Evolutionary conservation across 2,329 filamentous ascomycete species (phyloP).

Genomic region (Hymenoscyphus linearis): DNA sequence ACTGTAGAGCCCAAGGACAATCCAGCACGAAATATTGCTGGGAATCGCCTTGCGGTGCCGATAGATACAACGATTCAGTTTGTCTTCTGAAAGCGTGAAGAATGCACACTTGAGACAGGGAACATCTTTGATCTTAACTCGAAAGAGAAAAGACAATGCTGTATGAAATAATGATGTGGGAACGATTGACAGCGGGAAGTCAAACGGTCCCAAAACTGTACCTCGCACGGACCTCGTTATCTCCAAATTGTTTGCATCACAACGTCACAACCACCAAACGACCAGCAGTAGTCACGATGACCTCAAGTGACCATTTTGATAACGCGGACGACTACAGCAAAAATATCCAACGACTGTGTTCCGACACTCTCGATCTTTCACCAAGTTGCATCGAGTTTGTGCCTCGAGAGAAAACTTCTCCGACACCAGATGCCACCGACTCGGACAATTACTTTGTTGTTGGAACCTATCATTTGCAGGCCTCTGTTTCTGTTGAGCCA

Average conservation of each 20-base stretch:
- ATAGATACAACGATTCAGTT: not conserved
- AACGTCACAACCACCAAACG: not conserved
- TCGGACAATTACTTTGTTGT: constrained; percentile 58
- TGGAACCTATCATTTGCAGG: constrained; percentile 77
- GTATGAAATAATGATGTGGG: not conserved
- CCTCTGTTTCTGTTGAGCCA: constrained; percentile 32
- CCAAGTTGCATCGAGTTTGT: constrained; percentile 77
- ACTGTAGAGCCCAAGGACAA: not conserved
- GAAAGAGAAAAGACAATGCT: not conserved
- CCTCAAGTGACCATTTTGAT: not conserved
- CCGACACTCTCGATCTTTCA: constrained; percentile 57
- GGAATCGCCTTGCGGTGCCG: not conserved
- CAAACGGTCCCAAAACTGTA: not conserved
- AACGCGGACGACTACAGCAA: constrained; percentile 3
- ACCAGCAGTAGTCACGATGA: not conserved
- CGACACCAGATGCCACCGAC: not conserved
- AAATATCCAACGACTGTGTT: constrained; percentile 33
- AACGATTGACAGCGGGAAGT: not conserved
- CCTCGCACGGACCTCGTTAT: not conserved
- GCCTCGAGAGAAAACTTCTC: constrained; percentile 34
- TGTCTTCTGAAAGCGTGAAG: not conserved
- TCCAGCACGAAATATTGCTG: not conserved
- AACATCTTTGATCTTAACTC: not conserved
- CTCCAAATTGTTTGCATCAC: not conserved
- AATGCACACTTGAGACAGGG: not conserved